phyloP scores from a whole-genome alignment of 2,329 filamentous ascomycete genomes.

The Botryotinia narcissicola region DNA sequence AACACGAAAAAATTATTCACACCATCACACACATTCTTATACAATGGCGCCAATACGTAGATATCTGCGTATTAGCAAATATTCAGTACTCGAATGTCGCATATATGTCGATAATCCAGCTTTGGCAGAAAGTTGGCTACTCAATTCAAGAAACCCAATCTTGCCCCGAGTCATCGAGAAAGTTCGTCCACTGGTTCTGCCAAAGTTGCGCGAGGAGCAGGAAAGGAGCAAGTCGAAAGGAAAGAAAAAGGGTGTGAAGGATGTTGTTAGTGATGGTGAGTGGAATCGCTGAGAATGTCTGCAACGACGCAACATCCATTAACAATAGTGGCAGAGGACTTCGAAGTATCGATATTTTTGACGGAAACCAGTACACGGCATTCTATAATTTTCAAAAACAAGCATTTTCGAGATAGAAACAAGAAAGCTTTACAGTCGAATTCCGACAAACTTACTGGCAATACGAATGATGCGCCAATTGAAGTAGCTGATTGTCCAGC shows the following conservation, averaged over 20 bases:
- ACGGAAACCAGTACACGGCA: conserved; percentile 83
- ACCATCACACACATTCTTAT: not conserved
- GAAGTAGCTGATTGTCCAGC: conserved; percentile 37
- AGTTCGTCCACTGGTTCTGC: conserved; percentile 80
- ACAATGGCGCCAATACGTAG: conserved; percentile 82
- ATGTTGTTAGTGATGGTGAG: conserved; percentile 76
- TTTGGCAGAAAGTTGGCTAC: conserved; percentile 78
- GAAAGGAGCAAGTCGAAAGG: conserved; percentile 59
- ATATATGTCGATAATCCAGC: conserved; percentile 93
- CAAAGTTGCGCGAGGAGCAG: conserved; percentile 85
- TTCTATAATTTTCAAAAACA: conserved; percentile 81
- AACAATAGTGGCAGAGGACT: conserved; percentile 65
- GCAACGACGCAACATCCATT: conserved; percentile 21
- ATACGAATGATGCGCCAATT: conserved; percentile 50
- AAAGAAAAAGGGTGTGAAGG: conserved; percentile 71
- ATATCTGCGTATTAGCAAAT: conserved; percentile 88
- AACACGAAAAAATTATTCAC: not conserved
- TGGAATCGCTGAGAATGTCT: not conserved
- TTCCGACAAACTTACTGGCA: conserved; percentile 59
- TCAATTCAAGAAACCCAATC: conserved; percentile 71
- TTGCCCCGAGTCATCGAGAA: conserved; percentile 81
- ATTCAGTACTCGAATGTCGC: conserved; percentile 92
- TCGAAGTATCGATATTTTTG: conserved; percentile 91
- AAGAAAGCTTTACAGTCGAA: conserved; percentile 50
- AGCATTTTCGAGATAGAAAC: conserved; percentile 65